Base-by-base conservation (phyloP, 2,329 filamentous ascomycete genomes). In the Talaromyces amestolkiae region DNA sequence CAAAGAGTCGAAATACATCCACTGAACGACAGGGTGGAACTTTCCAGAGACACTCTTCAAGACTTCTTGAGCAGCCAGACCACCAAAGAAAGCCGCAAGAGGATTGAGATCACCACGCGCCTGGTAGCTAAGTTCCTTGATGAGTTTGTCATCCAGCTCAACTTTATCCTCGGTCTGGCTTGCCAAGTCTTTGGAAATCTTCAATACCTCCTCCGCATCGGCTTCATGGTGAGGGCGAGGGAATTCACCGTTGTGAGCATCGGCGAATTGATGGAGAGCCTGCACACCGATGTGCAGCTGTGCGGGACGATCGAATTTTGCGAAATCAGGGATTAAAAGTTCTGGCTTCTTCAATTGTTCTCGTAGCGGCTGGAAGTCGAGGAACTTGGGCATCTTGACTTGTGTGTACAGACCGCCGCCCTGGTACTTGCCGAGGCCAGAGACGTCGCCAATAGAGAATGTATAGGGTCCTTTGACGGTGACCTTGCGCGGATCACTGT, bases 31-130 rank as follows among this genome's bases (percentile, higher is more conserved):
- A n/a, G 95, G 95, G 72, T 92, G 88, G 82, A 99, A 99, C 80
- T 99, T 99, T 71, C 95, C 95, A 61, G 95, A 99, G 7, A 99
- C 92, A 19, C 94, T 92, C 81, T 99, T 99, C 67, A 99, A 85
- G 24, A 97, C 90, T 78, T 99, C 95, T 77, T 99, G 95, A 1
- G 95, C 95, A 31, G 92, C 87, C 71, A 97, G 86, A 71, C 95
- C 95, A 77, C 95, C 95, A 74, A 97, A 98, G 80, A 97, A 91
- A 19, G 95, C 94, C 27, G 93, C 92, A 86, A 99, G 92, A 3
- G 95, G 91, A 75, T 87, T 93, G 54, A 99, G 81, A 73, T 99
- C 94, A 74, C 95, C 95, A 37, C 86, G 88, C 24, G 95, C 95
- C 79, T 99, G 95, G 81, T 93, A 99, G 76, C 92, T 95, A 64